Conservation (phyloP, 2,329 filamentous ascomycete genomes). For the Zasmidium citrigriseum region DNA sequence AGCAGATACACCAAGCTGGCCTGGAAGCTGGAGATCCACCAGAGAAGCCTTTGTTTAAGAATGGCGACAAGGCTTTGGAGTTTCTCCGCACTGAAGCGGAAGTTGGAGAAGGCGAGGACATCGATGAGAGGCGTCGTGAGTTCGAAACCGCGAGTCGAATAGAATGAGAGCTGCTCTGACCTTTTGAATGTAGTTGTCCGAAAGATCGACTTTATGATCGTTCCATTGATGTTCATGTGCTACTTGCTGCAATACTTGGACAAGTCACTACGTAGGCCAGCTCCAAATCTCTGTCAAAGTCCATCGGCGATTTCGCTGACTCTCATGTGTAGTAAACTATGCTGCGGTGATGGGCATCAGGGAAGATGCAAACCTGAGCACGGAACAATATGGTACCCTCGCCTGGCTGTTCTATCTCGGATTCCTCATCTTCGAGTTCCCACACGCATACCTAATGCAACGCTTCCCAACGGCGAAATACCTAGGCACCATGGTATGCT, state of each 20-base stretch:
- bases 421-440: neutral
- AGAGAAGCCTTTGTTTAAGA: constrained; percentile 14
- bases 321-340: neutral
- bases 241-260: neutral
- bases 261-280: neutral
- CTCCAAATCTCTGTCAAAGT: too few species aligned
- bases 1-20: neutral
- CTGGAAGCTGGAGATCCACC: constrained; percentile 1
- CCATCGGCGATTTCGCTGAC: too few species aligned
- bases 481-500: neutral
- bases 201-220: neutral
- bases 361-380: neutral
- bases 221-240: neutral
- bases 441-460: neutral
- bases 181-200: neutral
- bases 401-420: neutral
- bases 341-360: neutral
- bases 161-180: neutral
- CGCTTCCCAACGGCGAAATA: neutral
- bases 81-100: constrained; percentile 16
- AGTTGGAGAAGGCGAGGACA: constrained; percentile 11
- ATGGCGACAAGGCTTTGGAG: constrained; percentile 18
- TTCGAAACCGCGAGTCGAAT: neutral
- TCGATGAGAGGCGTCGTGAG: constrained; percentile 10
- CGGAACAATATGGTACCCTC: neutral